These are phyloP conservation scores for Metschnikowia continentalis DNA, from an alignment of 805 yeast species.

Conservation along the genomic window DNA sequence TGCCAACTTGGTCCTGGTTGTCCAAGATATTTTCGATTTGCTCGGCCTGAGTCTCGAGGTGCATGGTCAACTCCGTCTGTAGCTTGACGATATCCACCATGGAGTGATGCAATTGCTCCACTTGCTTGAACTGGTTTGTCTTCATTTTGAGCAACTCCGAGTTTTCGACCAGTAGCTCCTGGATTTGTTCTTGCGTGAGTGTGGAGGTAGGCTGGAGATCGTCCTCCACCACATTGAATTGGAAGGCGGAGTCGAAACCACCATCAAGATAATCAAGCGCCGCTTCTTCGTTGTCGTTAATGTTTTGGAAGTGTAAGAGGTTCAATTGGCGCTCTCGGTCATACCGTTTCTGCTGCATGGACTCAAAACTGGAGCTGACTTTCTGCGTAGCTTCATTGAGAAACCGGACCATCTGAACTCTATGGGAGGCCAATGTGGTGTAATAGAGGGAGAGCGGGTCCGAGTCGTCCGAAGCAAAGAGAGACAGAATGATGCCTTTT, in stretches of 20 bases:
- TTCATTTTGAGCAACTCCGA: conserved; percentile 51
- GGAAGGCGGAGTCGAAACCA: conserved; percentile 11
- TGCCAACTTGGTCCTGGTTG: conserved; percentile 61
- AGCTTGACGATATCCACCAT: conserved; percentile 70
- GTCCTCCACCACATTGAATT: conserved; percentile 11
- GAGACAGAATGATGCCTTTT: conserved; percentile 16
- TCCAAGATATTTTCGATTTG: conserved; percentile 60
- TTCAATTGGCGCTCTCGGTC: conserved; percentile 35
- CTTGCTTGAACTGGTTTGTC: conserved; percentile 56
- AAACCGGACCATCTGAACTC: conserved; percentile 48
- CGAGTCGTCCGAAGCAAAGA: conserved; percentile 31
- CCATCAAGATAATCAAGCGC: conserved; percentile 8
- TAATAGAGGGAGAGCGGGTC: conserved; percentile 29
- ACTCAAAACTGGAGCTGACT: conserved; percentile 43
- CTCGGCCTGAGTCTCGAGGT: conserved; percentile 68
- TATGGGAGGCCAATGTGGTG: conserved; percentile 38
- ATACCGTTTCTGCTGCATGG: conserved; percentile 47
- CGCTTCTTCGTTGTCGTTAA: conserved; percentile 31
- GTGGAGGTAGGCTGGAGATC: background rate
- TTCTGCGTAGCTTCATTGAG: conserved; percentile 41
- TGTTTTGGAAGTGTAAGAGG: conserved; percentile 38
- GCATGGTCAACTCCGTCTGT: conserved; percentile 70
- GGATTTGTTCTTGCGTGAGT: conserved; percentile 52
- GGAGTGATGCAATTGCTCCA: conserved; percentile 55
- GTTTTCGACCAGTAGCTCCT: conserved; percentile 56